These are phyloP conservation scores for Lactifluus piperatus DNA, from an alignment of 768 basidiomycete species.

Conservation along the genomic window DNA sequence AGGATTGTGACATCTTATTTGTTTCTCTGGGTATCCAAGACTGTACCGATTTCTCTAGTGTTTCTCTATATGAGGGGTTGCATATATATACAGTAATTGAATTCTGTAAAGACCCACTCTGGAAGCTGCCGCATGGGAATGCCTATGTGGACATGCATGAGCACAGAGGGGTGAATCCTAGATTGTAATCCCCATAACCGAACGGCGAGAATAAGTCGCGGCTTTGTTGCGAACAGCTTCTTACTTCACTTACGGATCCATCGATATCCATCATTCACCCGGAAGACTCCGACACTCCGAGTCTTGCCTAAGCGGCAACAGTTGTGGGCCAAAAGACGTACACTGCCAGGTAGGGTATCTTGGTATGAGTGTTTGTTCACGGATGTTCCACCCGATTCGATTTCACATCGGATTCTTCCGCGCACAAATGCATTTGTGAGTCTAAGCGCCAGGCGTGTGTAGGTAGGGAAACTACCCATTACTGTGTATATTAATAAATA, in stretches of 20 bases:
- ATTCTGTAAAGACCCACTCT: neutral
- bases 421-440: neutral
- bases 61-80: neutral
- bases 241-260: neutral
- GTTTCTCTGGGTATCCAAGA: neutral
- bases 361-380: too few species aligned
- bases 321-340: too few species aligned
- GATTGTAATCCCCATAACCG: neutral
- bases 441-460: neutral
- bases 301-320: too few species aligned
- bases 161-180: neutral
- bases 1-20: constrained; percentile 1
- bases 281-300: neutral
- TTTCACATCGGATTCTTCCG: too few species aligned
- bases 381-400: too few species aligned
- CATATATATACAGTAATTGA: neutral
- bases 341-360: too few species aligned
- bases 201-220: too few species aligned
- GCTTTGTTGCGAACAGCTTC: neutral
- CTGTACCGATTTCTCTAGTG: neutral
- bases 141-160: too few species aligned
- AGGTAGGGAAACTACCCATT: neutral
- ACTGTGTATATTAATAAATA: neutral
- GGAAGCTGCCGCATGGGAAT: neutral
- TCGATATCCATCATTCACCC: neutral